These are phyloP conservation scores for Aureobasidium sp. DNA, from an alignment of 2,329 filamentous ascomycete species.

Conservation along the genomic window DNA sequence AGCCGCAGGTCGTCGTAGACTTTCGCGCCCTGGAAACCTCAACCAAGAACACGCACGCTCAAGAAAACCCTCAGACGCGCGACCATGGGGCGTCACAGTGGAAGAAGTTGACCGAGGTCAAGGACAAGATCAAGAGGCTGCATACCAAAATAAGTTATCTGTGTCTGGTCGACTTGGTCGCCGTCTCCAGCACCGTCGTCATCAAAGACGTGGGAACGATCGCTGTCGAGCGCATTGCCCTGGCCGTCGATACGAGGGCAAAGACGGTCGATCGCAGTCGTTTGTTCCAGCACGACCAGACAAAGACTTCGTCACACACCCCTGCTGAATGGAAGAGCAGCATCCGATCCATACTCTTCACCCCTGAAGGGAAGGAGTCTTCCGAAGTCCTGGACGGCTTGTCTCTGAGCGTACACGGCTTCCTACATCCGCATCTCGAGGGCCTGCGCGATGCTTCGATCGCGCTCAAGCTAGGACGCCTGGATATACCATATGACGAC, in stretches of 20 bases:
- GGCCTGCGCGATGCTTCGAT: slow-evolving; percentile 85
- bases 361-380: slow-evolving; percentile 71
- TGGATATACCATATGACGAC: slow-evolving; percentile 88
- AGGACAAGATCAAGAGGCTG: slow-evolving; percentile 76
- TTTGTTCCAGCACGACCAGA: slow-evolving; percentile 72
- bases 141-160: slow-evolving; percentile 85
- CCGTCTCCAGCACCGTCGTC: slow-evolving; percentile 65
- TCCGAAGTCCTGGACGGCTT: slow-evolving; percentile 83
- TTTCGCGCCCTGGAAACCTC: slow-evolving; percentile 50
- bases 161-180: slow-evolving; percentile 74
- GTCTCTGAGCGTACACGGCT: slow-evolving; percentile 82
- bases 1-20: slow-evolving; percentile 77
- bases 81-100: slow-evolving; percentile 45
- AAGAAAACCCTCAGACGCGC: slow-evolving; percentile 16
- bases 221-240: slow-evolving; percentile 72
- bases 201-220: slow-evolving; percentile 75
- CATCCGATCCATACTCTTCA: slow-evolving; percentile 78
- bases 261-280: slow-evolving; percentile 87
- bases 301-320: slow-evolving; percentile 52
- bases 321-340: slow-evolving; percentile 94
- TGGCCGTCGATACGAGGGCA: slow-evolving; percentile 81
- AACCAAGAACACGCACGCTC: slow-evolving; percentile 10
- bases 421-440: slow-evolving; percentile 75
- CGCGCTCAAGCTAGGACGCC: slow-evolving; percentile 78
- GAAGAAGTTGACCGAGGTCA: slow-evolving; percentile 66